phyloP scores from a whole-genome alignment of 768 basidiomycete genomes.

The Podaxis sp. region DNA sequence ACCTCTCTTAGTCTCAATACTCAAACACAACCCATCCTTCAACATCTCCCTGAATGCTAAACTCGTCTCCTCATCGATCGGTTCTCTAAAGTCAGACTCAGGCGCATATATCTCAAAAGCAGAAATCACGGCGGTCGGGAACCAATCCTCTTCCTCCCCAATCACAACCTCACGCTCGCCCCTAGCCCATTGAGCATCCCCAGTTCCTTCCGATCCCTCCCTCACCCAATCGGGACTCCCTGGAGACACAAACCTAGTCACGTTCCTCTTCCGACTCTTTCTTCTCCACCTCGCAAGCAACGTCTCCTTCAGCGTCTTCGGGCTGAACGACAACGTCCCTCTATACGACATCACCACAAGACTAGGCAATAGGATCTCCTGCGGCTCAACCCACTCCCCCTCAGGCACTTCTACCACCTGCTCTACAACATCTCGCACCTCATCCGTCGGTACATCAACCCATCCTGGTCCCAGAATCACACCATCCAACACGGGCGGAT shows the following conservation, averaged over 20 bases:
- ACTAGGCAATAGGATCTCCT: constrained; percentile 7
- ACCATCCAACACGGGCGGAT: background rate
- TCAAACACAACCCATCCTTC: constrained; percentile 10
- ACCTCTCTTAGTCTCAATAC: constrained; percentile 8
- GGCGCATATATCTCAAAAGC: background rate
- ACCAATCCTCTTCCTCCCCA: constrained; percentile 3
- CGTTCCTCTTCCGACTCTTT: background rate
- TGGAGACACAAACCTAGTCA: background rate
- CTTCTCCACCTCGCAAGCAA: constrained; percentile 8
- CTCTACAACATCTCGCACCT: constrained; percentile 1
- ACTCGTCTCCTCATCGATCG: constrained; percentile 10
- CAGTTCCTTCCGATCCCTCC: background rate
- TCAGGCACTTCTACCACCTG: background rate
- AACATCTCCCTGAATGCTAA: constrained; percentile 8
- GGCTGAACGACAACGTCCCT: constrained; percentile 3
- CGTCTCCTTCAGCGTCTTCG: background rate
- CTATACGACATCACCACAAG: constrained; percentile 1
- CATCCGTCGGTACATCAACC: constrained; percentile 4
- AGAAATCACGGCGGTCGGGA: background rate
- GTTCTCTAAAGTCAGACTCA: background rate
- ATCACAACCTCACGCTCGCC: background rate
- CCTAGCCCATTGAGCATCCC: background rate
- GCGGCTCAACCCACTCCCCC: background rate
- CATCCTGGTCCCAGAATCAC: background rate
- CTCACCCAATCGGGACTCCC: background rate